Base-by-base conservation (phyloP, 2,329 filamentous ascomycete species). In the Aspergillus sp. region DNA sequence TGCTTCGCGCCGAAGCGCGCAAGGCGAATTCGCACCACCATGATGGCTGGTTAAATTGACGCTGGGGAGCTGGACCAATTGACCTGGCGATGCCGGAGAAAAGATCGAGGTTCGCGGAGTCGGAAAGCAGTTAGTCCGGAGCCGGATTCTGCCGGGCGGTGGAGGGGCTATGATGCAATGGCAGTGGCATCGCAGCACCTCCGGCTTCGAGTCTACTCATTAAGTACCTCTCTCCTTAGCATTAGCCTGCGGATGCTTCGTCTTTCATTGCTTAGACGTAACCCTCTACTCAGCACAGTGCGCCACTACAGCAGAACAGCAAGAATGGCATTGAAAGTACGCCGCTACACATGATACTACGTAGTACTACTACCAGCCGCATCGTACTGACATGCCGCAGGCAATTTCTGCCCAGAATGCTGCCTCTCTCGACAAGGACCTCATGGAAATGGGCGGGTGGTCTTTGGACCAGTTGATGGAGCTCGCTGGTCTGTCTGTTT, bases 401-500 rank as follows among this genome's bases (percentile, higher is more conserved):
- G 93, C 86, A 15, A 73, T 98, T 15, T 81, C 80, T 7, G 80
- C 89, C 26, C 86, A 91, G 62, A 84, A 86, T 43, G 91, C 91
- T 0, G 81, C 84, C 0, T 82, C 85, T 29, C 74, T 98, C 12
- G 91, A 98, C 57, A 80, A 84, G 59, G 89, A 98, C 56, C 78
- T 98, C 41, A 96, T 98, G 88, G 74, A 75, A 8, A 76, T 79
- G 1, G 75, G 76, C 24, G 86, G 83, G 6, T 98, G 94, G 63
- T 93, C 86, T 8, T 74, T 98, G 34, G 91, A 96, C 55, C 91
- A 98, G 61, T 69, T 98, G 30, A 96, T 98, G 91, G 91, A 96
- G 57, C 67, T 98, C 5, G 91, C 91, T 26, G 91, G 91, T 0
- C 71, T 98, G 1, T 88, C 86, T 1, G 86, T 96, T 15, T 89